phyloP scores from a whole-genome alignment of 228 moss, liverwort and hornwort genomes.

The Sphagnum magellanicum region DNA sequence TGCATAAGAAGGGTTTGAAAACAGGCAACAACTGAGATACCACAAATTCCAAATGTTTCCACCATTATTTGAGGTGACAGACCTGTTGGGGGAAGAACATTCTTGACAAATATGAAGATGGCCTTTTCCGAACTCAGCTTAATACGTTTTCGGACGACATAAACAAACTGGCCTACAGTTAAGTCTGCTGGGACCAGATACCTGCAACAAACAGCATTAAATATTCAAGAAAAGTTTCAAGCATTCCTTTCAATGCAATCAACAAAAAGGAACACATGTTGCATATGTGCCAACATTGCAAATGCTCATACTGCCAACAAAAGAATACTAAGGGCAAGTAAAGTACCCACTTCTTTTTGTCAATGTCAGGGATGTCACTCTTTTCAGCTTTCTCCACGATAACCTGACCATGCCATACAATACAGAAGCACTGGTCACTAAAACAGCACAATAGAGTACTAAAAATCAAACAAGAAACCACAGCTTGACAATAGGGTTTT shows the following conservation, averaged over 20 bases:
- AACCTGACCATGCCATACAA: constrained; percentile 1
- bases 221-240: no score
- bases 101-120: constrained; percentile 64
- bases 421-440: no score
- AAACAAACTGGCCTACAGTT: constrained; percentile 69
- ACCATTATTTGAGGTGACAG: background rate
- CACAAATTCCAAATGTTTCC: no score
- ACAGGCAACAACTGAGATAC: background rate
- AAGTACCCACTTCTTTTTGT: constrained; percentile 65
- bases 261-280: no score
- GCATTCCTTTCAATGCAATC: no score
- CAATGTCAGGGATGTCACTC: constrained; percentile 77
- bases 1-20: no score
- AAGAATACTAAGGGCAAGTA: no score
- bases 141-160: constrained; percentile 71
- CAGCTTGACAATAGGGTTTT: no score
- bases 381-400: constrained; percentile 46
- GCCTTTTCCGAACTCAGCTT: constrained; percentile 63
- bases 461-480: no score
- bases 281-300: no score
- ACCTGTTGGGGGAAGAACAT: constrained; percentile 59
- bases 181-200: constrained; percentile 64
- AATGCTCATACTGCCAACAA: no score
- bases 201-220: constrained; percentile 6
- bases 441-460: no score